Conservation (phyloP, 1,139 yeast genomes). For the Magnusiomyces suaveolens region DNA sequence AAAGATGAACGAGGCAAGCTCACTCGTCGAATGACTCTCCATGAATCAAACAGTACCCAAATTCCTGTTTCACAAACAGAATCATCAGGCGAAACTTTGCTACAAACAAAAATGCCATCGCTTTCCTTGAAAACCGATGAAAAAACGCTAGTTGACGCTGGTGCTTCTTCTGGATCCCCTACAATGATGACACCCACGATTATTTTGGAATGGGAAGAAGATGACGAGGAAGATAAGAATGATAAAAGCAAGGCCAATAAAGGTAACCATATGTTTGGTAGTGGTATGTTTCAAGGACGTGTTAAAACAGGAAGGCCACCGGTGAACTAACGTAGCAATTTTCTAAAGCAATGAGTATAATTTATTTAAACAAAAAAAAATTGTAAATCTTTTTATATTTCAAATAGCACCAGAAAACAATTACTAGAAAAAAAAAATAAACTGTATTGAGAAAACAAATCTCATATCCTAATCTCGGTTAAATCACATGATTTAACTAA, state of each 20-base stretch:
- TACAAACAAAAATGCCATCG: background rate
- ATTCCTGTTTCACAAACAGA: too few relatives aligned
- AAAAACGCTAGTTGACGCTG: background rate
- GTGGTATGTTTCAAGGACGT: background rate
- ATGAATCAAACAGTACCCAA: constrained; percentile 14
- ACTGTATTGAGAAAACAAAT: too few relatives aligned
- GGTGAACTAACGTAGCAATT: background rate
- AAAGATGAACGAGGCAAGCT: constrained; percentile 8
- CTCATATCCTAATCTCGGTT: too few relatives aligned
- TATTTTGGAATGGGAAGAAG: constrained; percentile 29
- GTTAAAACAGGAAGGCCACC: background rate
- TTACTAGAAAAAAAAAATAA: too few relatives aligned
- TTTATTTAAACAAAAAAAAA: too few relatives aligned
- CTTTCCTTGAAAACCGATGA: constrained; percentile 1
- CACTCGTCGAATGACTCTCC: constrained; percentile 22
- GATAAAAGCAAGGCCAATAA: background rate
- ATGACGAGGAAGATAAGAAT: constrained; percentile 21
- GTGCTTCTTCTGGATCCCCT: background rate
- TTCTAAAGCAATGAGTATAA: background rate
- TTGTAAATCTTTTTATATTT: background rate
- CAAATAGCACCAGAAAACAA: background rate
- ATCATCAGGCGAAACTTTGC: too few relatives aligned
- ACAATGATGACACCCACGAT: constrained; percentile 21
- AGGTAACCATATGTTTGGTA: background rate
- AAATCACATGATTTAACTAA: background rate